Conservation (phyloP, 805 yeast species). For the Barnettozyma wickerhamii region DNA sequence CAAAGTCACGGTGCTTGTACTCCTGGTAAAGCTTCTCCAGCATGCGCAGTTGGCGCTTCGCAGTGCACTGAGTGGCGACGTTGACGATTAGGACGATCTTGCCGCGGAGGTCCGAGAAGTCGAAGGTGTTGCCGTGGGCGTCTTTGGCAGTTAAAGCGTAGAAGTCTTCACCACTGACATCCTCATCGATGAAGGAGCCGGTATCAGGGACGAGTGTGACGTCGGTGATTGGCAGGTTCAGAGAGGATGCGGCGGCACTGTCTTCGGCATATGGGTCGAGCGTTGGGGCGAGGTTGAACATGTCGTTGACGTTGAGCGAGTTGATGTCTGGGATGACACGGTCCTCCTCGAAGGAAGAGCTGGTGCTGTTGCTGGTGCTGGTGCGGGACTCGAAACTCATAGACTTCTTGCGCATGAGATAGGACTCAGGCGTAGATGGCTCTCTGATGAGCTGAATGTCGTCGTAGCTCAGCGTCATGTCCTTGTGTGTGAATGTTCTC, state of each 20-base stretch:
- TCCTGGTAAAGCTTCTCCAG: conserved; percentile 64
- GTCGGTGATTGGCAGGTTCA: neutral
- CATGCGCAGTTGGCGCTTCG: conserved; percentile 72
- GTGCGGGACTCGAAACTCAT: neutral
- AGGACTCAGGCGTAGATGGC: neutral
- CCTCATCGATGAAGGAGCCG: neutral
- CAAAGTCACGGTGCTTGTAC: conserved; percentile 59
- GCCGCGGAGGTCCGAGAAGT: conserved; percentile 56
- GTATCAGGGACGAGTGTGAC: neutral
- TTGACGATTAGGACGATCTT: conserved; percentile 82
- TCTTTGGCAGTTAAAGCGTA: neutral
- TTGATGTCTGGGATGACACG: neutral
- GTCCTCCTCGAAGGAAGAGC: neutral
- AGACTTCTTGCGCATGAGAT: neutral
- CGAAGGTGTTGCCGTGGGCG: conserved; percentile 26
- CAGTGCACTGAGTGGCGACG: conserved; percentile 83
- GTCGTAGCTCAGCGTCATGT: neutral
- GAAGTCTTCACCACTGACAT: neutral
- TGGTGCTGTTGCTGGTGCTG: too few relatives aligned
- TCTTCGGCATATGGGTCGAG: neutral
- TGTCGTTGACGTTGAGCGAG: neutral
- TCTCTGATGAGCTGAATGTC: neutral
- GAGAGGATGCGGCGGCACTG: too few relatives aligned
- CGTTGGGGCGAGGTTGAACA: neutral
- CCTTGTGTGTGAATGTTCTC: neutral